phyloP scores from a whole-genome alignment of 2,329 filamentous ascomycete genomes.

The Verticillium zaregamsianum region DNA sequence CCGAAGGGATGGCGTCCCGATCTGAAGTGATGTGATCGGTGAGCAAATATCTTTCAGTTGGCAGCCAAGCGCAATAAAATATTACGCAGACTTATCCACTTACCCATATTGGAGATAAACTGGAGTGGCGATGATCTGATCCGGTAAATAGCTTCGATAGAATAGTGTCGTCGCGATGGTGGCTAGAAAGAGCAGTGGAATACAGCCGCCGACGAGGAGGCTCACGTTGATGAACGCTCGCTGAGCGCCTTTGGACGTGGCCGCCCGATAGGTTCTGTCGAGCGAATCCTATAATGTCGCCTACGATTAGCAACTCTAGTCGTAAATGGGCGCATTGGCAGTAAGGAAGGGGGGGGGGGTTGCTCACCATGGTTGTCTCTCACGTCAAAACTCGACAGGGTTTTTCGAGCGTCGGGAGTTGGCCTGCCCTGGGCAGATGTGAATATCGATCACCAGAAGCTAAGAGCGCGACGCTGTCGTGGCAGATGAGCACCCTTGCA shows the following conservation, averaged over 20 bases:
- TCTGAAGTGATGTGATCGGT: slow-evolving; percentile 20
- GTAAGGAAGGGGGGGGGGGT: not conserved
- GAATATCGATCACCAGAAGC: not conserved
- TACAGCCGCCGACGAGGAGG: slow-evolving; percentile 37
- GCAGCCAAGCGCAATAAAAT: not conserved
- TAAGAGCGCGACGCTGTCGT: not conserved
- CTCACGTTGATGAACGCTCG: slow-evolving; percentile 42
- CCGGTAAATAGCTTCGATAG: slow-evolving; percentile 53
- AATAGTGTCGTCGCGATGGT: slow-evolving; percentile 47
- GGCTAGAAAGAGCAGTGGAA: slow-evolving; percentile 42
- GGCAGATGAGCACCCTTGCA: not conserved
- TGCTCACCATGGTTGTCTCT: not conserved
- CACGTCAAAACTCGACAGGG: not conserved
- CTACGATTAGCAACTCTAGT: not conserved
- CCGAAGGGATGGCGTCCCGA: slow-evolving; percentile 50
- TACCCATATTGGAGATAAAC: slow-evolving; percentile 58
- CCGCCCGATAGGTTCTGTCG: slow-evolving; percentile 23
- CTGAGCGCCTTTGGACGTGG: slow-evolving; percentile 48
- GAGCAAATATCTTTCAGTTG: not conserved
- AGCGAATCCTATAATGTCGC: slow-evolving; percentile 5
- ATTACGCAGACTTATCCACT: slow-evolving; percentile 12
- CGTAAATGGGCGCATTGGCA: not conserved
- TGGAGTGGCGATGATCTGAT: slow-evolving; percentile 47
- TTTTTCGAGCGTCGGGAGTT: not conserved
- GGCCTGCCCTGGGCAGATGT: not conserved